These are phyloP conservation scores for Blastobotrys persicus DNA, from an alignment of 1,139 yeast species.

Conservation along the genomic window DNA sequence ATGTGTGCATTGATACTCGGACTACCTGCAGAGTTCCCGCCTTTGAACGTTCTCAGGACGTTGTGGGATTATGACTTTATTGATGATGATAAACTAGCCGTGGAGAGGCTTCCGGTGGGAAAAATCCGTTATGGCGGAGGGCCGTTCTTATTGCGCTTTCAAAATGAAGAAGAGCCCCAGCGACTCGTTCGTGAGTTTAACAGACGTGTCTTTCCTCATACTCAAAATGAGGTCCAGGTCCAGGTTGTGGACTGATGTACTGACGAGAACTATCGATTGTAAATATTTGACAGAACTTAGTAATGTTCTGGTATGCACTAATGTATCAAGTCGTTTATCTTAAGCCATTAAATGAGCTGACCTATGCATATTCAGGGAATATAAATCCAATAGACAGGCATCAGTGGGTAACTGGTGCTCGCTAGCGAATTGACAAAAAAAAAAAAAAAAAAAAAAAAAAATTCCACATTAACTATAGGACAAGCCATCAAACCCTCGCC, in stretches of 20 bases:
- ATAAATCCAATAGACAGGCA: too few relatives aligned
- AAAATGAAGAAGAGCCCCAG: constrained; percentile 47
- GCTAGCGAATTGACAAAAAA: too few relatives aligned
- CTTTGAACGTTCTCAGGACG: constrained; percentile 33
- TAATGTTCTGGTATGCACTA: too few relatives aligned
- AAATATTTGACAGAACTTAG: too few relatives aligned
- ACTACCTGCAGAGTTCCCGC: constrained; percentile 38
- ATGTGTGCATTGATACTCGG: constrained; percentile 41
- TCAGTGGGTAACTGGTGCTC: too few relatives aligned
- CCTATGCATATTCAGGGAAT: too few relatives aligned
- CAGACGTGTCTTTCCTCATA: constrained; percentile 45
- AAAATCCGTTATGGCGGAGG: constrained; percentile 34
- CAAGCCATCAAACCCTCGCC: constrained; percentile 59
- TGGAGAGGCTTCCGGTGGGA: constrained; percentile 33
- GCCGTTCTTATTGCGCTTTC: constrained; percentile 50
- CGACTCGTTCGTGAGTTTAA: constrained; percentile 56
- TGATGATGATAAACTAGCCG: constrained; percentile 35
- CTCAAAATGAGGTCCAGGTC: constrained; percentile 37
- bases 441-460: too few relatives aligned
- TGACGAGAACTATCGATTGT: too few relatives aligned
- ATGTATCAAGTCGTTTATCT: too few relatives aligned
- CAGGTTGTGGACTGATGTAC: constrained; percentile 42
- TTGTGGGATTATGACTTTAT: constrained; percentile 46
- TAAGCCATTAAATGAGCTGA: too few relatives aligned
- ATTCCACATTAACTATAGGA: constrained; percentile 3